Evolutionary conservation across 2,329 filamentous ascomycete genomes (phyloP), one percentile per base, ranked within the genome.

Genomic region (Colletotrichum eleusines): DNA sequence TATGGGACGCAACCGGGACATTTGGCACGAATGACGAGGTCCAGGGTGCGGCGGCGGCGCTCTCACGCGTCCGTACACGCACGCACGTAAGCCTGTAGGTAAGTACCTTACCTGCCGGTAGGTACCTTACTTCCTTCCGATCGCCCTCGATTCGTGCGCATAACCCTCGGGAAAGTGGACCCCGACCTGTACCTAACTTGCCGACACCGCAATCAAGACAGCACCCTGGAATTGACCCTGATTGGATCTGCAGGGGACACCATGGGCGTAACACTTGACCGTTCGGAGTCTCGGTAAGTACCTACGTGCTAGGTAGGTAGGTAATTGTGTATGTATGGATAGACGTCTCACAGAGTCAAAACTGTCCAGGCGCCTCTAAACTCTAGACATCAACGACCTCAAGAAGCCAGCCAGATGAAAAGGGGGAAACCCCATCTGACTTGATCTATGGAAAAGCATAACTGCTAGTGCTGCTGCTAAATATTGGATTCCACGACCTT

Each of bases 121-220:
- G n/a, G 31, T 33, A 33, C 31, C 31, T 33, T 33, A 33, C 31
- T 7, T 33, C 3, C 12, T 50, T 62, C 64, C 68, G 68, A 71
- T 67, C 23, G 14, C n/a, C 44, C 31, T 58, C 57, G 50, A 70
- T 70, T 68, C 64, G 68, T 71, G 64, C 68, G 68, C 68, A 63
- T 68, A 68, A 68, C 51, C 38, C 51, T 71, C 68, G 68, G 68
- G 59, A 28, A 68, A 48, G 68, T 71, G 68, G 68, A 53, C 63
- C 51, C 53, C 64, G 57, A n/a, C 53, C 68, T 23, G 64, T 51
- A 20, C 69, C 69, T 64, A 71, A 59, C 69, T 63, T 69, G 51
- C 69, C 64, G 64, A 71, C 35, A 44, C 28, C 31, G 51, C 51
- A n/a, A 35, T 33, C 12, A 40, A 38, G 16, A 28, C 35, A 35